Base-by-base conservation (phyloP, 306 rosid species). In the Quercus robur region DNA sequence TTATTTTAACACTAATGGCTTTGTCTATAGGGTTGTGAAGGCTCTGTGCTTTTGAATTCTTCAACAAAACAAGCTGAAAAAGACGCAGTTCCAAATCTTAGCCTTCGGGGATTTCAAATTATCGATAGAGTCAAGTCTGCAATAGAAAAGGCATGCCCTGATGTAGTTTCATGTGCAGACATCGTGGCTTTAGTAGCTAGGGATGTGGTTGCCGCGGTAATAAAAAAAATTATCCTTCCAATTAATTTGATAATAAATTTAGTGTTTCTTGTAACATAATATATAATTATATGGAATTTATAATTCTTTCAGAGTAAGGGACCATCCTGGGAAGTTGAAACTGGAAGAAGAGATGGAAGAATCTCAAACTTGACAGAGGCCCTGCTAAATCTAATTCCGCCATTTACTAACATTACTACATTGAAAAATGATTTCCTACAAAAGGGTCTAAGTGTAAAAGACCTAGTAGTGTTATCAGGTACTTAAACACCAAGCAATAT, bases 141-240 rank as follows among this genome's bases (percentile, higher is more conserved):
- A 17, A 21, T 64, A 17, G 70, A 64, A 64, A 64, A 64, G 44
- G 70, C 70, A 15, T 84, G 88, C 6, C 88, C 88, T 2, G 86
- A 73, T 12, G 85, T 85, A 7, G 90, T 87, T 73, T 87, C 90
- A 44, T 87, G 90, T 58, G 88, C 90, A 21, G 90, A 87, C 61
- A 62, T 84, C 57, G 44, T 87, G 33, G 77, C 88, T 31, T 55
- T 82, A 7, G 86, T 79, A 18, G 81, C 86, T 12, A 78, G 88
- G 0, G 88, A 84, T 9, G 85, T 81, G 4, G 83, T 85, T 18
- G 18, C 51, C 59, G 5, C 61, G 87, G 86, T 84, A 87, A 38
- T 38, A 5, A 35, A 6, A 35, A 35, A 35, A 35, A 35, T 6
- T 35, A 35, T 35, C 13, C 13, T 11, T 49, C 15, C 54, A 49